Evolutionary conservation across 768 basidiomycete species (phyloP), one percentile per base, ranked within the genome.

Genomic region (Mycena crocata): DNA sequence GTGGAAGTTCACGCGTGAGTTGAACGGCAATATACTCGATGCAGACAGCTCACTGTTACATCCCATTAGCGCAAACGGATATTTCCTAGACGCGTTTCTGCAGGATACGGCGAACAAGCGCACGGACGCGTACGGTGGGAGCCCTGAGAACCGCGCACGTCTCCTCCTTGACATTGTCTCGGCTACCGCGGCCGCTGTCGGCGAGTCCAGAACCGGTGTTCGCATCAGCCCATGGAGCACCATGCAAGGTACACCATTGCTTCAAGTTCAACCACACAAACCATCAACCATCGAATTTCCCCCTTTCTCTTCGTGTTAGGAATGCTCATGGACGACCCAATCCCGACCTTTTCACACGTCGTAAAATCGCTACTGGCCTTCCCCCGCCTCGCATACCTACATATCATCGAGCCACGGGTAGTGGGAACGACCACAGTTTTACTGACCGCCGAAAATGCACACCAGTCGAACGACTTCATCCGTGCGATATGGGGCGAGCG

Each of bases 121-220:
- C 6, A 64, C 62, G 23, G 62, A 64, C 48, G 55, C 7, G 14
- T 64, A 64, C 21, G 62, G 62, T 35, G 62, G 62, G 9, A 64
- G 62, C 28, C 44, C 56, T 5, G 62, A 57, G 34, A 64, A 64
- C n/a, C 62, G 62, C 2, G 26, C 37, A 21, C 62, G 62, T 31
- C 28, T 64, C 1, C n/a, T 64, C 8, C 56, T 64, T 8, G 62
- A 64, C 17, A 28, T 57, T 48, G 62, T 64, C 30, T 26, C 34
- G 8, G 62, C 51, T 8, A 57, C 62, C 5, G 46, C 55, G 7
- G 21, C 21, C 24, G 32, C 48, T 1, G 35, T 64, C 31, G 62
- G 55, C 48, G 62, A 46, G 48, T 40, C 54, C 5, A 57, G 51
- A 10, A 55, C 57, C n/a, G 62, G 55, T 10, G 62, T 64, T 2